Conservation (phyloP, 768 basidiomycete genomes). For the Suillus paluster region DNA sequence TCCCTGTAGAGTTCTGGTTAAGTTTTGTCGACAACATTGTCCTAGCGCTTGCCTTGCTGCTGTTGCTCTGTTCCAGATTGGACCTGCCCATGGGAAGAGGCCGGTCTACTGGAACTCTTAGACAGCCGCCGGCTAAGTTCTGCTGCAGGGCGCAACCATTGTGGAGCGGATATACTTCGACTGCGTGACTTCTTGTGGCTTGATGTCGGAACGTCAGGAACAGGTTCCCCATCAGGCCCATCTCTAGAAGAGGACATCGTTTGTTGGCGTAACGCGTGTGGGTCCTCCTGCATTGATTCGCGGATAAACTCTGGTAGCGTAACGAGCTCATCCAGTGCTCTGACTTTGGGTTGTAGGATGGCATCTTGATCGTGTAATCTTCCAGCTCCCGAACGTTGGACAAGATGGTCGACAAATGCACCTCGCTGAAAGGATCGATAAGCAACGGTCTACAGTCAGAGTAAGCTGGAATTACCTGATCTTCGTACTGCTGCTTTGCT, state of each 20-base stretch:
- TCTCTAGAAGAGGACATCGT: conserved; percentile 7
- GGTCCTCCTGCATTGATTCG: conserved; percentile 49
- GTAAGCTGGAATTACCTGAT: conserved; percentile 54
- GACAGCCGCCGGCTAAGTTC: conserved; percentile 9
- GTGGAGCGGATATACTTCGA: conserved; percentile 64
- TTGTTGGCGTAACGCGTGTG: conserved; percentile 14
- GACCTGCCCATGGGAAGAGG: conserved; percentile 30
- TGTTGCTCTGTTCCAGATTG: conserved; percentile 16
- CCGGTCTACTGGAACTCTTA: conserved; percentile 27
- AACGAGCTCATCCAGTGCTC: conserved; percentile 25
- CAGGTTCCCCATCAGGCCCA: conserved; percentile 15
- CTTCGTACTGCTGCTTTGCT: conserved; percentile 58
- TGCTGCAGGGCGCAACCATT: conserved; percentile 52
- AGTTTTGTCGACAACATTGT: too few species aligned
- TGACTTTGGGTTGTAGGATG: conserved; percentile 29
- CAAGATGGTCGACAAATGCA: conserved; percentile 75
- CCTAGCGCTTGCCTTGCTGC: not conserved
- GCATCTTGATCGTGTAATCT: conserved; percentile 85
- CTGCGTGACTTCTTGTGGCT: conserved; percentile 38
- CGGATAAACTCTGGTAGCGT: conserved; percentile 68
- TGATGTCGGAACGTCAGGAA: conserved; percentile 17
- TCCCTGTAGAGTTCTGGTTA: not conserved
- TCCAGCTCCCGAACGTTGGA: conserved; percentile 71
- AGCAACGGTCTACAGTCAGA: not conserved
- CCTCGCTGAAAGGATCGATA: conserved; percentile 52